Evolutionary conservation across 2,329 filamentous ascomycete genomes (phyloP).

Genomic region (Penicillium griseofulvum): DNA sequence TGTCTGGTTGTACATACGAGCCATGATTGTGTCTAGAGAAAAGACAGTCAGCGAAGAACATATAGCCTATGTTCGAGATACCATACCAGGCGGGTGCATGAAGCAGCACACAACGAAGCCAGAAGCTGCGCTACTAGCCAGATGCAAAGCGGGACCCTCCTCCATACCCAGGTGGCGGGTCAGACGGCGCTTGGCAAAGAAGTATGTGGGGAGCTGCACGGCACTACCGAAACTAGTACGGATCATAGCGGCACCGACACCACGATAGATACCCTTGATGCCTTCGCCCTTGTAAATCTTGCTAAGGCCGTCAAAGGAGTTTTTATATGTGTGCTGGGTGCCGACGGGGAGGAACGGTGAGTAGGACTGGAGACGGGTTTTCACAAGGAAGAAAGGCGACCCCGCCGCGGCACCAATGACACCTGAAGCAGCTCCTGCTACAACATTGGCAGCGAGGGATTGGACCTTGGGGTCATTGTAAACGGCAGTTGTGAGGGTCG

Average conservation of each 20-base stretch:
- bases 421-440: constrained; percentile 84
- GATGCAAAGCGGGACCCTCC: constrained; percentile 83
- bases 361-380: constrained; percentile 91
- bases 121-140: constrained; percentile 82
- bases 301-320: constrained; percentile 76
- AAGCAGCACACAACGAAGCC: constrained; percentile 96
- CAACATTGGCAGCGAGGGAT: constrained; percentile 86
- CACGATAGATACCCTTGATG: constrained; percentile 77
- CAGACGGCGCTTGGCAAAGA: constrained; percentile 88
- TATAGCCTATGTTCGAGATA: not conserved
- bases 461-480: constrained; percentile 73
- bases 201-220: constrained; percentile 95
- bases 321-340: constrained; percentile 91
- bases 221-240: constrained; percentile 93
- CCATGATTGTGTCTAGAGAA: constrained; percentile 85
- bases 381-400: constrained; percentile 96
- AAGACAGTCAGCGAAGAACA: constrained; percentile 1
- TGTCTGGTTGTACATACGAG: constrained; percentile 96
- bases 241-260: constrained; percentile 90
- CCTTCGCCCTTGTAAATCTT: constrained; percentile 80
- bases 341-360: constrained; percentile 90
- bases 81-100: constrained; percentile 90
- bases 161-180: constrained; percentile 81
- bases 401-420: constrained; percentile 89
- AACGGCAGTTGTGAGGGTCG: constrained; percentile 64